Conservation (phyloP, 345 rosid species). For the Populus alba region DNA sequence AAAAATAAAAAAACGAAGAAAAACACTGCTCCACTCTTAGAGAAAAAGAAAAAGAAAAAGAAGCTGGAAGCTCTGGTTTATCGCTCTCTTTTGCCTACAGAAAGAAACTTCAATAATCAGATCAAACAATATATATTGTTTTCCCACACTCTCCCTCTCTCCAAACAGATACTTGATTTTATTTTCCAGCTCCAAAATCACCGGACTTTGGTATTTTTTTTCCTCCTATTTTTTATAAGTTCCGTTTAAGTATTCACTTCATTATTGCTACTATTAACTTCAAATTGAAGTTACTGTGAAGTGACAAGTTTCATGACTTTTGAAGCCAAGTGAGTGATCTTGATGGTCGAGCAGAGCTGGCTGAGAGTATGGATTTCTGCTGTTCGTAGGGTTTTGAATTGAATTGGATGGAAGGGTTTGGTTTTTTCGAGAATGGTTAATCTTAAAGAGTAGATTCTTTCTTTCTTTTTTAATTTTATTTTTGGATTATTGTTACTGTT, state of each 20-base stretch:
- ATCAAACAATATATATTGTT: neutral
- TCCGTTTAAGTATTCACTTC: neutral
- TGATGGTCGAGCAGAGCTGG: slow-evolving; percentile 22
- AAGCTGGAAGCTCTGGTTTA: neutral
- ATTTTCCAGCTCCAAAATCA: slow-evolving; percentile 4
- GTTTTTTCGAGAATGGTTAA: slow-evolving; percentile 36
- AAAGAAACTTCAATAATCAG: neutral
- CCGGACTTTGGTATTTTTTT: neutral
- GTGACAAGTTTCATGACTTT: neutral
- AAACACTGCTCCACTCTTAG: neutral
- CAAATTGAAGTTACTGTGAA: neutral
- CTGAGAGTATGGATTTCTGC: slow-evolving; percentile 17
- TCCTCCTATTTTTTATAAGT: neutral
- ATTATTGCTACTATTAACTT: neutral
- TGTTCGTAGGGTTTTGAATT: slow-evolving; percentile 26
- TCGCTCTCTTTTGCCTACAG: neutral
- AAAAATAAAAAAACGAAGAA: neutral
- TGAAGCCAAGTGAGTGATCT: slow-evolving; percentile 9
- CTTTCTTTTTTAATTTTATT: neutral
- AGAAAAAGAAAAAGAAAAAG: neutral
- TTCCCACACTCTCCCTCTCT: neutral
- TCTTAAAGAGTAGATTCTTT: slow-evolving; percentile 6
- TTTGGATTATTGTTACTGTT: neutral
- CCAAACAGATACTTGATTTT: neutral
- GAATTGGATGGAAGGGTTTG: slow-evolving; percentile 39